A percentile compares a stretch with the other conserved stretches of the same genome.
Evolutionary conservation across 176 grass and related monocot species (phyloP).

Genomic region (Aegilops sharonensis): DNA sequence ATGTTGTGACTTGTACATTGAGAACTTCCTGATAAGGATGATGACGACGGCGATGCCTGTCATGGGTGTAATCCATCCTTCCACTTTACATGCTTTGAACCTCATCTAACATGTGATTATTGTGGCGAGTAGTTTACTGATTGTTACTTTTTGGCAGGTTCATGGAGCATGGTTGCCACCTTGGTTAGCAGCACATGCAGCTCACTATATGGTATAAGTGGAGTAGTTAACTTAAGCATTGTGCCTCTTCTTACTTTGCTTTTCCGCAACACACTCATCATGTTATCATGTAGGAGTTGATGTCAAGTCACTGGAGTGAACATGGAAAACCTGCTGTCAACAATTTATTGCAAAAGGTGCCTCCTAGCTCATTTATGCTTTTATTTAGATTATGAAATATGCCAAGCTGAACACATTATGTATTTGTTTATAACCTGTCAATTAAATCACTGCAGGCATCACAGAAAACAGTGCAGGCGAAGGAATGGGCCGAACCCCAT

Average conservation of each 20-base stretch:
- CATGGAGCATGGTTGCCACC: slow-evolving; percentile 92
- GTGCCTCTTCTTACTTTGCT: slow-evolving; percentile 32
- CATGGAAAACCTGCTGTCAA: slow-evolving; percentile 64
- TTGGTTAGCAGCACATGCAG: slow-evolving; percentile 62
- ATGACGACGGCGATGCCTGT: not conserved
- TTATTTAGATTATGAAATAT: slow-evolving; percentile 17
- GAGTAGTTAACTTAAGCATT: not conserved
- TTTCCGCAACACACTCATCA: slow-evolving; percentile 6
- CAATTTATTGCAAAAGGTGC: slow-evolving; percentile 68
- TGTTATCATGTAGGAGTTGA: slow-evolving; percentile 53
- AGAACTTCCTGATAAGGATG: not conserved
- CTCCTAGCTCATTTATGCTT: slow-evolving; percentile 13
- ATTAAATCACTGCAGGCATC: slow-evolving; percentile 61
- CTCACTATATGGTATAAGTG: slow-evolving; percentile 49
- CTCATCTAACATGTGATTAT: not conserved
- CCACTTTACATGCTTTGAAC: slow-evolving; percentile 1
- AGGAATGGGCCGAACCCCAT: slow-evolving; percentile 79
- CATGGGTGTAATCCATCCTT: not conserved
- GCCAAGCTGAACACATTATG: slow-evolving; percentile 9
- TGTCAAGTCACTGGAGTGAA: slow-evolving; percentile 69
- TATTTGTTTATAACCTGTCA: slow-evolving; percentile 15
- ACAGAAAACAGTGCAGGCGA: slow-evolving; percentile 63
- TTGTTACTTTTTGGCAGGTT: slow-evolving; percentile 40
- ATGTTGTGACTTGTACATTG: not conserved
- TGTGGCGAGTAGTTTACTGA: not conserved